These are phyloP conservation scores for Plasmodium cynomolgi DNA, from an alignment of 169 alveolate species.

Conservation along the genomic window DNA sequence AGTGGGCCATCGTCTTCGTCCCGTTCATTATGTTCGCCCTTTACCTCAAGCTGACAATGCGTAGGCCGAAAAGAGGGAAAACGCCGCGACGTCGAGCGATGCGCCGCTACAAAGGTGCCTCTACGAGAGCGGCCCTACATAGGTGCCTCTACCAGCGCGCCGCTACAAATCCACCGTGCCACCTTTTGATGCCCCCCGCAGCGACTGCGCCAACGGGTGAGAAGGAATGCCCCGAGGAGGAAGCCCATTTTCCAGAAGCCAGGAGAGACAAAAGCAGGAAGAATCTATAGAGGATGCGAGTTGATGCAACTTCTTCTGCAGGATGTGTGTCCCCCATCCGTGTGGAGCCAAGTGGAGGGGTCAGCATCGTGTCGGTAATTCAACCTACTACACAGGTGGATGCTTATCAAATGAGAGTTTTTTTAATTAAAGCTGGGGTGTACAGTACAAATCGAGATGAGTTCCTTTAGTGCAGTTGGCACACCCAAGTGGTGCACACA, in stretches of 20 bases:
- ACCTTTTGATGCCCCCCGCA: not conserved
- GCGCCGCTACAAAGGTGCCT: not conserved
- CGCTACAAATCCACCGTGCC: not conserved
- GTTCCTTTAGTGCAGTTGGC: not conserved
- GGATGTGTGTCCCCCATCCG: not conserved
- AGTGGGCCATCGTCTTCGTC: constrained; percentile 70
- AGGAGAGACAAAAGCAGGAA: not conserved
- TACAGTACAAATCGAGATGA: not conserved
- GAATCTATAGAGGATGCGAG: not conserved
- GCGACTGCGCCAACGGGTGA: constrained; percentile 11
- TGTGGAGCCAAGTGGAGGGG: not conserved
- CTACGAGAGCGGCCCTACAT: no score
- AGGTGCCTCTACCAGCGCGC: not conserved
- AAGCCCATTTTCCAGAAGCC: not conserved
- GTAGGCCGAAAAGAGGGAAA: constrained; percentile 4
- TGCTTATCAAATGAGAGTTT: not conserved
- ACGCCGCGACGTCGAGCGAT: not conserved
- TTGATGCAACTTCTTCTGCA: not conserved
- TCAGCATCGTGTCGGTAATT: no score
- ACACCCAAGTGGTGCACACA: no score
- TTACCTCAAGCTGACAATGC: constrained; percentile 65
- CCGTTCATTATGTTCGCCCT: constrained; percentile 62
- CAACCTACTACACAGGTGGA: not conserved
- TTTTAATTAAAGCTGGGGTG: not conserved
- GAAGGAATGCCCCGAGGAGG: constrained; percentile 15